Conservation (phyloP, 805 yeast species). For the Candida sithepensis region DNA sequence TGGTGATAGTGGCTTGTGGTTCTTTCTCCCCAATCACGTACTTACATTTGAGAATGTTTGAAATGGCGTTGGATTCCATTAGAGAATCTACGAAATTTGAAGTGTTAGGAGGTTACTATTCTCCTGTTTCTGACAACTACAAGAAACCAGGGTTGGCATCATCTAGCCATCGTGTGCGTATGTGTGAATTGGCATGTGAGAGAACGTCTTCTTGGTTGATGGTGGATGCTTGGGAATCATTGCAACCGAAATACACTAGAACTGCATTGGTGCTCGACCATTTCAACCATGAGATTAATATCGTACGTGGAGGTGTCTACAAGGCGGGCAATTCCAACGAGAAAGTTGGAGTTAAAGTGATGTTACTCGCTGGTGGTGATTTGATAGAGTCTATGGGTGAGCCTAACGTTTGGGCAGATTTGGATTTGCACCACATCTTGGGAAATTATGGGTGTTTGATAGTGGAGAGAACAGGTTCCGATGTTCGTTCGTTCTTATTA, state of each 20-base stretch:
- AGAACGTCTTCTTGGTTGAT: slow-evolving; percentile 95
- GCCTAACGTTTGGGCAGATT: slow-evolving; percentile 98
- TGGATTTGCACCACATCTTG: slow-evolving; percentile 87
- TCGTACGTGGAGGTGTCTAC: slow-evolving; percentile 79
- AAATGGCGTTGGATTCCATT: slow-evolving; percentile 95
- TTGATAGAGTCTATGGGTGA: slow-evolving; percentile 99
- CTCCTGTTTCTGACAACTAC: slow-evolving; percentile 92
- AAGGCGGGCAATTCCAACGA: slow-evolving; percentile 54
- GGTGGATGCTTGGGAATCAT: slow-evolving; percentile 99
- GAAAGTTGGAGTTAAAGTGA: slow-evolving; percentile 74
- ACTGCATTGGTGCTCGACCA: slow-evolving; percentile 96
- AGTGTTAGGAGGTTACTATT: slow-evolving; percentile 93
- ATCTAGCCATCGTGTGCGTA: slow-evolving; percentile 84
- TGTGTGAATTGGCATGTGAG: slow-evolving; percentile 98
- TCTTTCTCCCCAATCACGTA: slow-evolving; percentile 95
- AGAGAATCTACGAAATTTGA: slow-evolving; percentile 90
- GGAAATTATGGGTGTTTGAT: slow-evolving; percentile 96
- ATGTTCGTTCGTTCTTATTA: slow-evolving; percentile 85
- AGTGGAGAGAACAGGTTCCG: slow-evolving; percentile 95
- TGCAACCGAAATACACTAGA: slow-evolving; percentile 86
- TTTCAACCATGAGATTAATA: slow-evolving; percentile 91
- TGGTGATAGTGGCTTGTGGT: slow-evolving; percentile 96
- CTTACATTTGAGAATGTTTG: slow-evolving; percentile 93
- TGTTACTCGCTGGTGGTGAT: slow-evolving; percentile 97
- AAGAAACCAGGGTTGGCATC: slow-evolving; percentile 91